phyloP scores from a whole-genome alignment of 2,329 filamentous ascomycete species.

The Fusarium beomiforme region DNA sequence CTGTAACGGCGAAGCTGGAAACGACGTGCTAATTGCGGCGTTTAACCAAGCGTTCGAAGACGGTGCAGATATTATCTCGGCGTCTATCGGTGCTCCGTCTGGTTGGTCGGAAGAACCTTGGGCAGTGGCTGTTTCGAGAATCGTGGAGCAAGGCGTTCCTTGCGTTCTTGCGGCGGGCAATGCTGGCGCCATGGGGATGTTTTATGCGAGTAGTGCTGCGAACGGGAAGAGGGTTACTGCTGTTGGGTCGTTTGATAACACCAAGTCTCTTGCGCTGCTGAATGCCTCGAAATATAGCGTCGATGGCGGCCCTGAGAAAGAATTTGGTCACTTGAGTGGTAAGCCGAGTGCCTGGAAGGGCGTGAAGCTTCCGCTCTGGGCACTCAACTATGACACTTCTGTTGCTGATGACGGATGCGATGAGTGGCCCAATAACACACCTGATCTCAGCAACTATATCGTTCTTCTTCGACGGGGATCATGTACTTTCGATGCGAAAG shows the following conservation, averaged over 20 bases:
- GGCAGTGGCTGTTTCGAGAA: constrained; percentile 61
- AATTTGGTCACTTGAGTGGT: constrained; percentile 58
- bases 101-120: constrained; percentile 65
- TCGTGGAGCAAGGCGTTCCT: constrained; percentile 63
- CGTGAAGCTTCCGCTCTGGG: constrained; percentile 61
- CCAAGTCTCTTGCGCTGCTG: constrained; percentile 54
- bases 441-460: constrained; percentile 66
- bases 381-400: constrained; percentile 60
- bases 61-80: constrained; percentile 66
- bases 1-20: constrained; percentile 59
- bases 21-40: constrained; percentile 68
- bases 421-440: constrained; percentile 61
- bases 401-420: constrained; percentile 62
- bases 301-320: constrained; percentile 44
- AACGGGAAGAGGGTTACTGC: constrained; percentile 59
- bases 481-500: constrained; percentile 66
- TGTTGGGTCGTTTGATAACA: constrained; percentile 62
- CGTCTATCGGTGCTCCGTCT: constrained; percentile 61
- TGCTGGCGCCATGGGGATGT: constrained; percentile 56
- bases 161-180: constrained; percentile 66
- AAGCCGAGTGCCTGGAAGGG: constrained; percentile 54
- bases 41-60: constrained; percentile 69
- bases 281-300: constrained; percentile 55
- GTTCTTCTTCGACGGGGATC: constrained; percentile 69
- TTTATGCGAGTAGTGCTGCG: constrained; percentile 60